A percentile compares a stretch with the other conserved stretches of the same genome.
phyloP scores from a whole-genome alignment of 495 filamentous ascomycete species.

The Mytilinidion resinicola region DNA sequence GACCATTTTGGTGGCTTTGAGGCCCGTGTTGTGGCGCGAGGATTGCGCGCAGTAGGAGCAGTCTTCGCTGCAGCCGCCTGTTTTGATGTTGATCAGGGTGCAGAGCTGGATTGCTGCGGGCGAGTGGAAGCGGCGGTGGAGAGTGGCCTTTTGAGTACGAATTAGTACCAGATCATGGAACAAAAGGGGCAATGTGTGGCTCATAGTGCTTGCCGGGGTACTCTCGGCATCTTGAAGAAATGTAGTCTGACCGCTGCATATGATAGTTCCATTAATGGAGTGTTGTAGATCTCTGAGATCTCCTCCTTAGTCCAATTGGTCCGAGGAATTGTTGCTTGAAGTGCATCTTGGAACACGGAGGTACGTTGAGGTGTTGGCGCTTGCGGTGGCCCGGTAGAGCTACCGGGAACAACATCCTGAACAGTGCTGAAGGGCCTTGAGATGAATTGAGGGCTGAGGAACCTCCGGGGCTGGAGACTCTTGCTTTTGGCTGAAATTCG shows the following conservation, averaged over 20 bases:
- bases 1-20: slow-evolving; percentile 69
- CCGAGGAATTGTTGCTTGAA: slow-evolving; percentile 51
- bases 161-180: background rate
- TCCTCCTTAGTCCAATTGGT: slow-evolving; percentile 75
- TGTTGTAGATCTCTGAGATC: slow-evolving; percentile 67
- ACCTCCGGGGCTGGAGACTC: background rate
- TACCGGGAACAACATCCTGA: background rate
- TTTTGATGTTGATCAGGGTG: slow-evolving; percentile 91
- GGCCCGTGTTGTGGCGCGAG: slow-evolving; percentile 68
- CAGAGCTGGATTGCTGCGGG: slow-evolving; percentile 77
- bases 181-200: background rate
- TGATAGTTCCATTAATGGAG: slow-evolving; percentile 67
- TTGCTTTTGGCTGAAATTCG: background rate
- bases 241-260: slow-evolving; percentile 58
- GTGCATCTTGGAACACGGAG: slow-evolving; percentile 43
- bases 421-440: background rate
- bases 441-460: background rate
- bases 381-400: background rate
- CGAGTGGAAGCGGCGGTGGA: slow-evolving; percentile 77
- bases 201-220: background rate
- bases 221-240: background rate
- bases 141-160: slow-evolving; percentile 45
- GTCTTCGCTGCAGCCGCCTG: slow-evolving; percentile 83
- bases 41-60: slow-evolving; percentile 87
- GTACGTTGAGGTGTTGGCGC: background rate